Conservation (phyloP, 208 protist species). For the Acanthamoeba lenticulata region DNA sequence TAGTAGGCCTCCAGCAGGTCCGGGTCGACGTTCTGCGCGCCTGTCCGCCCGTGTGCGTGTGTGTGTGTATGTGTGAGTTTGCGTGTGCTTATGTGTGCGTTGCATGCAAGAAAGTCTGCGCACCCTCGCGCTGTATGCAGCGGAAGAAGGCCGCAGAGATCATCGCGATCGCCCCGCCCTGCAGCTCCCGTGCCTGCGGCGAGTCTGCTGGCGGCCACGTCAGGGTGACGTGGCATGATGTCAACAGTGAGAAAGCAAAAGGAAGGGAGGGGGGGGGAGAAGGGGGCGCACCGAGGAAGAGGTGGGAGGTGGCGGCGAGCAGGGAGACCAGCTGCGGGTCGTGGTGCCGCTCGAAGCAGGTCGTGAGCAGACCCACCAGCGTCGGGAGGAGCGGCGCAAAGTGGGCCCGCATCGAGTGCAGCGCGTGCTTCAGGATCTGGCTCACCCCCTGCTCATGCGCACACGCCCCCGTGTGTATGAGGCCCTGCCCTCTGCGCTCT, state of each 20-base stretch:
- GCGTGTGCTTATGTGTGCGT: too few relatives aligned
- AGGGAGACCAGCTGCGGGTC: neutral
- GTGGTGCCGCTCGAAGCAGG: slow-evolving; percentile 4
- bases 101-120: too few relatives aligned
- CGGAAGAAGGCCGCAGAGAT: neutral
- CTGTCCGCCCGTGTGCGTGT: too few relatives aligned
- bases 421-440: neutral
- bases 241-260: too few relatives aligned
- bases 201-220: too few relatives aligned
- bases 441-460: neutral
- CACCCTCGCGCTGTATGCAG: neutral
- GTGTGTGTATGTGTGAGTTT: too few relatives aligned
- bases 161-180: neutral
- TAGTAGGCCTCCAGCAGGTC: slow-evolving; percentile 1
- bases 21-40: neutral
- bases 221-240: too few relatives aligned
- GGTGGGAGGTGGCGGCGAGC: neutral
- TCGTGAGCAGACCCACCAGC: neutral
- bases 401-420: neutral
- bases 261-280: too few relatives aligned
- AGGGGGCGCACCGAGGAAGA: neutral
- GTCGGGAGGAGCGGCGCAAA: neutral
- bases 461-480: too few relatives aligned
- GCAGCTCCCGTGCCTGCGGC: neutral
- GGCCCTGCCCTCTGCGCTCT: too few relatives aligned